Conservation (phyloP, 331 rosid species). For the Erythrophleum ivorense region DNA sequence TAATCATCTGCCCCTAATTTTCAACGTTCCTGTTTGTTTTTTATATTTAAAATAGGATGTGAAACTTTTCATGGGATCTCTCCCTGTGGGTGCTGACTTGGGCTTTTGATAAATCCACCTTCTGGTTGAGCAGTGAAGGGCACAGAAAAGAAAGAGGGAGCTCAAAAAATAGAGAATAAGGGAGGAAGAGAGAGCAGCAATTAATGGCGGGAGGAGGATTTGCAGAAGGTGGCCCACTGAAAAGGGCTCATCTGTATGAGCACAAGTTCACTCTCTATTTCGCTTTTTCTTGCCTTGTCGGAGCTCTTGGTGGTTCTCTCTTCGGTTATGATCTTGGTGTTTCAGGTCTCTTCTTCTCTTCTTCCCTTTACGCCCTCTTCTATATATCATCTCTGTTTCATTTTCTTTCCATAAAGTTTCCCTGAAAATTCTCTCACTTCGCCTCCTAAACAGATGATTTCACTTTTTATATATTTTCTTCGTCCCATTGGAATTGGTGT, state of each 20-base stretch:
- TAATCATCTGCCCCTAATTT: background rate
- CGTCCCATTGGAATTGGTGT: background rate
- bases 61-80: background rate
- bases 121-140: background rate
- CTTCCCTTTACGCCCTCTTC: background rate
- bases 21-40: background rate
- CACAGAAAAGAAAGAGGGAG: background rate
- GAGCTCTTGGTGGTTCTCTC: constrained; percentile 93
- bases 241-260: constrained; percentile 85
- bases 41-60: background rate
- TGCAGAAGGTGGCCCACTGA: constrained; percentile 47
- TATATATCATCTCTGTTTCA: background rate
- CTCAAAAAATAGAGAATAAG: too few species aligned
- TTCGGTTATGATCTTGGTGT: constrained; percentile 97
- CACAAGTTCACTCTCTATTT: constrained; percentile 67
- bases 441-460: background rate
- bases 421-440: background rate
- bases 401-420: background rate
- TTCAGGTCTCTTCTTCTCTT: constrained; percentile 48
- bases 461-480: background rate
- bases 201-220: constrained; percentile 82
- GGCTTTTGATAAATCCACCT: background rate
- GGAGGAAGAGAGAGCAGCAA: background rate
- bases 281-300: constrained; percentile 72
- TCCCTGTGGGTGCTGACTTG: background rate